Conservation (phyloP, 345 rosid species). For the Lepidium sativum region DNA sequence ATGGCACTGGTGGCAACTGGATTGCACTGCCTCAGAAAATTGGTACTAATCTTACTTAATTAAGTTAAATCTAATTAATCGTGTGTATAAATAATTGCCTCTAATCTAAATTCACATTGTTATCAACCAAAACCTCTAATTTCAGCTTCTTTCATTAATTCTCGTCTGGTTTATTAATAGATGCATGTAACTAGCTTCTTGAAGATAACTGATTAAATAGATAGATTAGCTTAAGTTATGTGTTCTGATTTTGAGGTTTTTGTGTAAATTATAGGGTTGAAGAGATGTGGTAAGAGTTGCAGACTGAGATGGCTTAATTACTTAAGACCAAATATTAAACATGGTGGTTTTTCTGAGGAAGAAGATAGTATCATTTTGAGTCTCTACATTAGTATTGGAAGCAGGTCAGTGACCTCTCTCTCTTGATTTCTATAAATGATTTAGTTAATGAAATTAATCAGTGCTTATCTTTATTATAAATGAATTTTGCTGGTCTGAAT, state of each 20-base stretch:
- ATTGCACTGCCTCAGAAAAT: conserved; percentile 96
- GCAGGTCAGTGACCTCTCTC: conserved; percentile 45
- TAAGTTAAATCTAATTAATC: background rate
- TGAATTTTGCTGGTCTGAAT: background rate
- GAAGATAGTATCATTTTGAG: conserved; percentile 95
- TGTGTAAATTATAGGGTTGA: conserved; percentile 46
- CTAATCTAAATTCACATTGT: background rate
- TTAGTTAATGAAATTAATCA: background rate
- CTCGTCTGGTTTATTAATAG: background rate
- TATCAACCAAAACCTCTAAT: background rate
- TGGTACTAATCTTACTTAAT: conserved; percentile 37
- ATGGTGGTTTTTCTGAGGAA: conserved; percentile 97
- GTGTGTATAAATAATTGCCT: background rate
- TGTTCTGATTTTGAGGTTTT: conserved; percentile 5
- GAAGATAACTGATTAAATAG: background rate
- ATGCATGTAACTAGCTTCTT: background rate
- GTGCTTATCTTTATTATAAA: background rate
- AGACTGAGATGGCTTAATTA: conserved; percentile 96
- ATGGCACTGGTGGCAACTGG: conserved; percentile 96
- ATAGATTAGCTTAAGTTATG: background rate
- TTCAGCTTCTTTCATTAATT: background rate
- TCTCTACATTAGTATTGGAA: conserved; percentile 97
- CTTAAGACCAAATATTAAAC: conserved; percentile 91
- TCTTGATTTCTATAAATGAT: background rate
- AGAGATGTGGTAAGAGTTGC: conserved; percentile 98